Conservation (phyloP, 345 rosid genomes). For the Gossypium anomalum region DNA sequence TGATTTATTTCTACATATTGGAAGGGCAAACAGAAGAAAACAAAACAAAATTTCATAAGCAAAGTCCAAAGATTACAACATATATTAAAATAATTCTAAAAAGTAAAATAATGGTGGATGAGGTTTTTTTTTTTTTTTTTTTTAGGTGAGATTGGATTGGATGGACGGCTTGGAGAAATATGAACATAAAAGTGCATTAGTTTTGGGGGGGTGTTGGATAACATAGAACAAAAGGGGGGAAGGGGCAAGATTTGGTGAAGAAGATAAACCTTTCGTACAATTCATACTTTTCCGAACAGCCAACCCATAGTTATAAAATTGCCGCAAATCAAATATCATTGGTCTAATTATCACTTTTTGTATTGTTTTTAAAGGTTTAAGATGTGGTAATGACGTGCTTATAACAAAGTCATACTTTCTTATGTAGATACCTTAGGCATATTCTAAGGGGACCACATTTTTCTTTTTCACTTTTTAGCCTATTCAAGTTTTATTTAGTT, state of each 20-base stretch:
- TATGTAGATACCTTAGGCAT: neutral
- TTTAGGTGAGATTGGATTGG: neutral
- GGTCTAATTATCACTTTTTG: neutral
- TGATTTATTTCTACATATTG: too few species aligned
- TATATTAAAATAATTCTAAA: too few species aligned
- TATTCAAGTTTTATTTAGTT: neutral
- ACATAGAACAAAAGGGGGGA: neutral
- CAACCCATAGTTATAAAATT: neutral
- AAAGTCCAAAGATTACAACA: too few species aligned
- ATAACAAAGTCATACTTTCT: neutral
- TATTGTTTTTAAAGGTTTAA: neutral
- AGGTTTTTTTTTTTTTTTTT: too few species aligned
- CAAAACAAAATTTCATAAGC: too few species aligned
- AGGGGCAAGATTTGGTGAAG: neutral
- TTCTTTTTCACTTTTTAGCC: neutral
- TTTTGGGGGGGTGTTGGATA: neutral
- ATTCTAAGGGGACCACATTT: slow-evolving; percentile 1
- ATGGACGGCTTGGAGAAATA: neutral
- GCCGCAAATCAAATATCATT: neutral
- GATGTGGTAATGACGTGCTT: neutral
- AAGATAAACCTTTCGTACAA: neutral
- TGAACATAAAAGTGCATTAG: neutral
- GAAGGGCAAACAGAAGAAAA: too few species aligned
- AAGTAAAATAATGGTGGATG: too few species aligned
- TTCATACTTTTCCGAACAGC: neutral